These are phyloP conservation scores for Fusarium lateritium DNA, from an alignment of 2,329 filamentous ascomycete genomes.

Conservation along the genomic window DNA sequence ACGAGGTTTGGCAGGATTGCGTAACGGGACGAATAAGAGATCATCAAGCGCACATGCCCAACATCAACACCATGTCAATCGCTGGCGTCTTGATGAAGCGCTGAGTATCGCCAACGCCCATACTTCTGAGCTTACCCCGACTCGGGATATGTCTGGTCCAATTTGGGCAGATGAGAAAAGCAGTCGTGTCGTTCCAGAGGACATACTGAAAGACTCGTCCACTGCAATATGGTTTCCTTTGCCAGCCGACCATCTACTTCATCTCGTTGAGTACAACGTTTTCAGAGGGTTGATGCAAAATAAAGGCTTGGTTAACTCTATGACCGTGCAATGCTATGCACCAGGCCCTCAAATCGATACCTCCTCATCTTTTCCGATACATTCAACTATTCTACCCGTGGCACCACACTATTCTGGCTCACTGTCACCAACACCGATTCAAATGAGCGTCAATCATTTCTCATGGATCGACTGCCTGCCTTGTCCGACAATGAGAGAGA, in stretches of 20 bases:
- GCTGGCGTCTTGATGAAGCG: slow-evolving; percentile 1
- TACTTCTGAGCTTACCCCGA: fast-evolving
- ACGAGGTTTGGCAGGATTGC: background rate
- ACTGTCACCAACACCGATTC: background rate
- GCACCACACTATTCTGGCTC: background rate
- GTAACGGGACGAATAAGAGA: background rate
- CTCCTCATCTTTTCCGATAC: background rate
- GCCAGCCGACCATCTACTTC: background rate
- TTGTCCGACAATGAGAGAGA: background rate
- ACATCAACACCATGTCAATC: background rate
- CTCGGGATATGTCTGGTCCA: fast-evolving
- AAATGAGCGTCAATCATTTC: slow-evolving; percentile 6
- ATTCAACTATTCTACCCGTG: background rate
- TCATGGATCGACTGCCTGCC: slow-evolving; percentile 5
- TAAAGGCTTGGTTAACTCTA: background rate
- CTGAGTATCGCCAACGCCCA: fast-evolving
- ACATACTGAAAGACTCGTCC: background rate
- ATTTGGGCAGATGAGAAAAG: no score
- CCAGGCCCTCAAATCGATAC: background rate
- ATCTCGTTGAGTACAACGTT: background rate
- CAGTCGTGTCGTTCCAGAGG: background rate
- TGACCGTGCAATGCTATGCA: background rate
- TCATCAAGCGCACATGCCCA: background rate
- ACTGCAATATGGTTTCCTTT: background rate
- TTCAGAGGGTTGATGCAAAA: background rate